These are phyloP conservation scores for Immersiporthe knoxdaviesiana DNA, from an alignment of 2,329 filamentous ascomycete genomes.

Conservation along the genomic window DNA sequence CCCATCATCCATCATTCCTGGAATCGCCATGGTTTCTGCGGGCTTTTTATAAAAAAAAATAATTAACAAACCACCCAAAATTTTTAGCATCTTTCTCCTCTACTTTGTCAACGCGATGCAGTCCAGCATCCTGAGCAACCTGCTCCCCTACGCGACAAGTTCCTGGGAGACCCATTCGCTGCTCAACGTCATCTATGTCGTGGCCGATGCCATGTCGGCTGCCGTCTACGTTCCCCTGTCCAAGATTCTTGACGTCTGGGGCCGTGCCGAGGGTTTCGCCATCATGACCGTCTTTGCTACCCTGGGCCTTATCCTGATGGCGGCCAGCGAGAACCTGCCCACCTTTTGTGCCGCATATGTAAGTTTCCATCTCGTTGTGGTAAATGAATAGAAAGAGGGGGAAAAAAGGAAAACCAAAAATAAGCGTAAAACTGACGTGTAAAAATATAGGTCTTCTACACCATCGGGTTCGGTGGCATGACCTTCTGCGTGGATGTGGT, in stretches of 20 bases:
- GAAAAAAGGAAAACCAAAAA: neutral
- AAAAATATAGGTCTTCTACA: conserved; percentile 60
- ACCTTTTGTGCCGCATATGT: conserved; percentile 50
- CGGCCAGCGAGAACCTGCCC: conserved; percentile 55
- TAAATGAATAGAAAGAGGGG: no score
- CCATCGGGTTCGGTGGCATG: conserved; percentile 60
- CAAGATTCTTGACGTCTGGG: conserved; percentile 54
- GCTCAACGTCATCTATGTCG: conserved; percentile 55
- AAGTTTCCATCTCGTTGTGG: conserved; percentile 4
- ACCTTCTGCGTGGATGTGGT: conserved; percentile 65
- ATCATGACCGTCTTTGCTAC: conserved; percentile 47
- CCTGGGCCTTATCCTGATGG: conserved; percentile 62
- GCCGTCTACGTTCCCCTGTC: conserved; percentile 58
- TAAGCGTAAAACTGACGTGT: neutral
- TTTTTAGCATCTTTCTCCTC: conserved; percentile 51
- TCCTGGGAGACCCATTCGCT: conserved; percentile 57
- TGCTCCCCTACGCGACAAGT: conserved; percentile 53
- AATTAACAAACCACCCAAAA: neutral
- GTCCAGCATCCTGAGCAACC: conserved; percentile 44
- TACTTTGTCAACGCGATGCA: conserved; percentile 56
- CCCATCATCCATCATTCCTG: no score
- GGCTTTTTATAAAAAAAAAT: no score
- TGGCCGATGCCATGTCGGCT: conserved; percentile 57
- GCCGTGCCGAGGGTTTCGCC: conserved; percentile 49
- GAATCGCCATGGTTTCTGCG: no score